Evolutionary conservation across 2,329 filamentous ascomycete species (phyloP).

Genomic region (Colletotrichum simmondsii): DNA sequence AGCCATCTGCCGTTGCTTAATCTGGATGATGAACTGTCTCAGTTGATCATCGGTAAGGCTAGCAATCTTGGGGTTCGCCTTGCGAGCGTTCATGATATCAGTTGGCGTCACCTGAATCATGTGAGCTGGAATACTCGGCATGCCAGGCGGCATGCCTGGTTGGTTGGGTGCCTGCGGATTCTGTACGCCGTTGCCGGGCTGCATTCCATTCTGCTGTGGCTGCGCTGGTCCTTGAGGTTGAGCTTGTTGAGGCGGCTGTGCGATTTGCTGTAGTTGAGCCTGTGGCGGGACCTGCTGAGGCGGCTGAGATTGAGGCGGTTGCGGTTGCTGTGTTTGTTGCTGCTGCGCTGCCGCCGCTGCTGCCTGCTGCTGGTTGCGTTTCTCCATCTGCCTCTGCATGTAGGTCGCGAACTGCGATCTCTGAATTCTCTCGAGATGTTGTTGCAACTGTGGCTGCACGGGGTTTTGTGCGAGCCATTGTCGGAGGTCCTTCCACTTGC

Average conservation of each 20-base stretch:
- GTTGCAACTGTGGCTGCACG: conserved; percentile 43
- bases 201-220: conserved; percentile 33
- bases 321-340: conserved; percentile 41
- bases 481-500: conserved; percentile 62
- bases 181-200: not conserved
- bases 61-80: conserved; percentile 36
- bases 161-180: conserved; percentile 25
- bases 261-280: conserved; percentile 37
- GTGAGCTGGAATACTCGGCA: conserved; percentile 35
- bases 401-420: conserved; percentile 49
- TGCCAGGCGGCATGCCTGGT: conserved; percentile 36
- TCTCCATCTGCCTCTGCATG: conserved; percentile 37
- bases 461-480: conserved; percentile 52
- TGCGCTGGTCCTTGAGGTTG: conserved; percentile 33
- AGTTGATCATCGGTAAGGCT: conserved; percentile 39
- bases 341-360: conserved; percentile 38
- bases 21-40: conserved; percentile 29
- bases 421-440: conserved; percentile 48
- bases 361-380: conserved; percentile 36
- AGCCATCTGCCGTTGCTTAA: conserved; percentile 29
- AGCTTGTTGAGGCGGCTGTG: conserved; percentile 33
- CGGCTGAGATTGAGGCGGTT: conserved; percentile 34
- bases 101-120: conserved; percentile 38
- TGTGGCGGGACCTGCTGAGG: conserved; percentile 35
- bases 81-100: conserved; percentile 41